phyloP scores from a whole-genome alignment of 176 grass and related monocot species.

The Tuctoria greenei region DNA sequence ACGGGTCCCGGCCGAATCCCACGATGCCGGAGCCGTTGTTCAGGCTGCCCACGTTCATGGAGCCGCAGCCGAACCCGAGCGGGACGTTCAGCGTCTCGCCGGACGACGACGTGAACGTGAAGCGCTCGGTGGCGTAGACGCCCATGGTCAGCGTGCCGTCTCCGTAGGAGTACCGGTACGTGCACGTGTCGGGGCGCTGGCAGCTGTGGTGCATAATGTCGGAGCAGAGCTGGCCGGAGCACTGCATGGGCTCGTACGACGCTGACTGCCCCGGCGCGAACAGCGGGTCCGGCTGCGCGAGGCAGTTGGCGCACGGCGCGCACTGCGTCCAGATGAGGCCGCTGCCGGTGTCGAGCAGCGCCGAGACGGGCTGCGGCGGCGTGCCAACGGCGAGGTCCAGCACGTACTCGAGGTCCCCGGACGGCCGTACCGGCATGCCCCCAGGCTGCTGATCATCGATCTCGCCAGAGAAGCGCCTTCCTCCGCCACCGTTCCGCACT shows the following conservation, averaged over 20 bases:
- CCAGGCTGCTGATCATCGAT: background rate
- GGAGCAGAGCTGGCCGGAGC: slow-evolving; percentile 48
- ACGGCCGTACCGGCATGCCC: slow-evolving; percentile 36
- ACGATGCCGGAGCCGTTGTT: slow-evolving; percentile 65
- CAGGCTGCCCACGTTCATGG: slow-evolving; percentile 46
- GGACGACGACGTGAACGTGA: slow-evolving; percentile 62
- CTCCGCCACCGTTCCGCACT: background rate
- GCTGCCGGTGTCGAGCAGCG: slow-evolving; percentile 56
- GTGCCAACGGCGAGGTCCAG: slow-evolving; percentile 61
- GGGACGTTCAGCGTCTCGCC: slow-evolving; percentile 17
- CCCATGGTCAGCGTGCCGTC: slow-evolving; percentile 54
- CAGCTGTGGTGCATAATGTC: slow-evolving; percentile 43
- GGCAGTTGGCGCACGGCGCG: slow-evolving; percentile 54
- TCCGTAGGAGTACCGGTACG: slow-evolving; percentile 60
- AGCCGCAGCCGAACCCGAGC: slow-evolving; percentile 63
- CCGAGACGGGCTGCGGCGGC: slow-evolving; percentile 43
- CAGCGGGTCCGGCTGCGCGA: slow-evolving; percentile 45
- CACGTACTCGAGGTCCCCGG: slow-evolving; percentile 53
- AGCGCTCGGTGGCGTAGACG: slow-evolving; percentile 44
- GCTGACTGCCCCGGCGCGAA: slow-evolving; percentile 50
- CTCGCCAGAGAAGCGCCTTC: background rate
- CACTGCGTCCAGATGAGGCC: slow-evolving; percentile 81
- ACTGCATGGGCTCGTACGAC: slow-evolving; percentile 54
- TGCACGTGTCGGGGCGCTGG: slow-evolving; percentile 44
- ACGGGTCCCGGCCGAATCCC: slow-evolving; percentile 50